A percentile compares a stretch with the other conserved stretches of the same genome.
Conservation (phyloP, 2,329 filamentous ascomycete species). For the Cladophialophora carrionii region DNA sequence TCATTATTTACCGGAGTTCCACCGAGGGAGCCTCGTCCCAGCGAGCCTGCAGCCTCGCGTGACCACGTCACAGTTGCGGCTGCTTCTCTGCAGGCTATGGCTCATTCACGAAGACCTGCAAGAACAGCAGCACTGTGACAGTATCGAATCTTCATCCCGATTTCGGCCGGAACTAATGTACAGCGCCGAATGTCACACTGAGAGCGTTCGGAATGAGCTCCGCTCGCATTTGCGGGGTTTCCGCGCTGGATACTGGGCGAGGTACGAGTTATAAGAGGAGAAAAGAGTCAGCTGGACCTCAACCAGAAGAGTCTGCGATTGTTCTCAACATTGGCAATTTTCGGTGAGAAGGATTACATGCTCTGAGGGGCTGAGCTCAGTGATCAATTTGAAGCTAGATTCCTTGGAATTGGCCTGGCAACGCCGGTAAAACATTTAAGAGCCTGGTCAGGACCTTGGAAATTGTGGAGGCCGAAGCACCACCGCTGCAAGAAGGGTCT, state of each 20-base stretch:
- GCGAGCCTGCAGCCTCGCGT: not conserved
- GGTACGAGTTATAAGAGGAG: constrained; percentile 6
- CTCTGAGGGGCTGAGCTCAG: not conserved
- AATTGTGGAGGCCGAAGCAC: constrained; percentile 3
- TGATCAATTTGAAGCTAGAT: constrained; percentile 1
- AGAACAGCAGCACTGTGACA: not conserved
- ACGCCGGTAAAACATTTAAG: constrained; percentile 18
- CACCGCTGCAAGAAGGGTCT: not conserved
- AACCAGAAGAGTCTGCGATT: not conserved
- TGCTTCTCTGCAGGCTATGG: not conserved
- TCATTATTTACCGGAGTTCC: not conserved
- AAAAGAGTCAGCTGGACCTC: constrained; percentile 11
- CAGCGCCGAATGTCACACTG: not conserved
- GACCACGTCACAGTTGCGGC: not conserved
- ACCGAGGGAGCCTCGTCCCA: not conserved
- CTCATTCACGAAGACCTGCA: not conserved
- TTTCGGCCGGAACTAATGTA: not conserved
- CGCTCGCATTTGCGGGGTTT: constrained; percentile 18
- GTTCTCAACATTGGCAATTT: not conserved
- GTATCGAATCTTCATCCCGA: not conserved
- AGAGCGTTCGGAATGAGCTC: constrained; percentile 19
- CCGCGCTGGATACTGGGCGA: constrained; percentile 6
- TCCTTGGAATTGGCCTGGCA: not conserved
- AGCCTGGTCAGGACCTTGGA: constrained; percentile 16
- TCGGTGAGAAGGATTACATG: not conserved